Evolutionary conservation across 2,329 filamentous ascomycete species (phyloP).

Genomic region (Eutypella sp.): DNA sequence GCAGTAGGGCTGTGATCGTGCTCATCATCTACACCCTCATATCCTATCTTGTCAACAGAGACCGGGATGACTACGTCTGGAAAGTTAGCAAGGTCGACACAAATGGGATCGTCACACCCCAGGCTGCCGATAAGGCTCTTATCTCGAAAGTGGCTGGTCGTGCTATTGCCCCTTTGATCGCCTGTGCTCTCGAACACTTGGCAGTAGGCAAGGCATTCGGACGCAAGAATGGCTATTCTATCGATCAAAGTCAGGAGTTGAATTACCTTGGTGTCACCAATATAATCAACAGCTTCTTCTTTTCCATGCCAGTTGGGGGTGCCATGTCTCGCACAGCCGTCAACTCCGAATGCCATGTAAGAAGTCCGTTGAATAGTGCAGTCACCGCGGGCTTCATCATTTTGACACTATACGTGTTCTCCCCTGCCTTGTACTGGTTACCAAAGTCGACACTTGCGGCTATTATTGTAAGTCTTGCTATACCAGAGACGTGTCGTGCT

Average conservation of each 20-base stretch:
- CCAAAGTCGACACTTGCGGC: conserved; percentile 60
- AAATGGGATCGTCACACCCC: conserved; percentile 47
- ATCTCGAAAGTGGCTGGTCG: conserved; percentile 49
- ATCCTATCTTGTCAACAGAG: conserved; percentile 57
- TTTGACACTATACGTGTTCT: conserved; percentile 56
- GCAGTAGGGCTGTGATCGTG: conserved; percentile 55
- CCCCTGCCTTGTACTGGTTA: conserved; percentile 61
- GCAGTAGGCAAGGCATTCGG: conserved; percentile 61
- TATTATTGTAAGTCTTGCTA: conserved; percentile 44
- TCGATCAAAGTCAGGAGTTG: conserved; percentile 61
- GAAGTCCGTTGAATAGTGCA: conserved; percentile 55
- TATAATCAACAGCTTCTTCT: conserved; percentile 61
- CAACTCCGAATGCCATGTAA: conserved; percentile 60
- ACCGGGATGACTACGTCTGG: conserved; percentile 47
- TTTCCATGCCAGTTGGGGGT: conserved; percentile 58
- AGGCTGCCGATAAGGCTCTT: conserved; percentile 40
- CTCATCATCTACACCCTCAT: conserved; percentile 59
- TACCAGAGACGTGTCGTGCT: too few species aligned
- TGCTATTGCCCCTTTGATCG: conserved; percentile 57
- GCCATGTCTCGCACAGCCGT: conserved; percentile 65
- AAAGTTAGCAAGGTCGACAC: conserved; percentile 53
- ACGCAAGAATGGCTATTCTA: conserved; percentile 56
- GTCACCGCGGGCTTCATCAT: conserved; percentile 59
- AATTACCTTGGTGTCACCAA: conserved; percentile 59
- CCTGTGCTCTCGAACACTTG: conserved; percentile 57